These are phyloP conservation scores for Psilocybe azurescens DNA, from an alignment of 768 basidiomycete species.

Conservation along the genomic window DNA sequence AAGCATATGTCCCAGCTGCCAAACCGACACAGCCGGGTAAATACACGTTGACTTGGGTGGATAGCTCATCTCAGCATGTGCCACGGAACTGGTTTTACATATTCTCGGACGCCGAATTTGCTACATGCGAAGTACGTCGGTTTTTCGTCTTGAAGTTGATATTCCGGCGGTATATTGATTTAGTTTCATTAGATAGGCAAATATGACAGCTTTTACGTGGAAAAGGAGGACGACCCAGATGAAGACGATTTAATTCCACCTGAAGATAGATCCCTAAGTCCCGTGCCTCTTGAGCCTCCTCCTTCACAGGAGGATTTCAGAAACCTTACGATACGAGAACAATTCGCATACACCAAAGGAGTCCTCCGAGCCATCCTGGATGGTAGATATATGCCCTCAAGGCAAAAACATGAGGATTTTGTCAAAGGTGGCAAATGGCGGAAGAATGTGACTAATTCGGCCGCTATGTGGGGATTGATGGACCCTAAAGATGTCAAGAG, in stretches of 20 bases:
- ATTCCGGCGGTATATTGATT: neutral
- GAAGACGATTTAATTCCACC: constrained; percentile 13
- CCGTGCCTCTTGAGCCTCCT: constrained; percentile 45
- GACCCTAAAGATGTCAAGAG: constrained; percentile 41
- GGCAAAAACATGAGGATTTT: constrained; percentile 53
- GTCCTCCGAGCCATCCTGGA: constrained; percentile 65
- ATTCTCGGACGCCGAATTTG: constrained; percentile 63
- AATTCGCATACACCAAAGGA: constrained; percentile 71
- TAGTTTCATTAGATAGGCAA: constrained; percentile 51
- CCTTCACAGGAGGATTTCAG: constrained; percentile 49
- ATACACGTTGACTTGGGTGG: constrained; percentile 67
- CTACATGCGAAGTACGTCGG: constrained; percentile 55
- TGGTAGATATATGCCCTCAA: constrained; percentile 59
- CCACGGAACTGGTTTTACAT: constrained; percentile 62
- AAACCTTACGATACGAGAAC: constrained; percentile 54
- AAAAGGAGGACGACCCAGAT: constrained; percentile 39
- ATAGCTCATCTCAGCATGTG: constrained; percentile 46
- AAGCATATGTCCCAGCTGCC: constrained; percentile 53
- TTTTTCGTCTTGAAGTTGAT: neutral
- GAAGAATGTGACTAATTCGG: constrained; percentile 39
- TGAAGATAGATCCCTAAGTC: constrained; percentile 38
- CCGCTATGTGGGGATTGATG: constrained; percentile 46
- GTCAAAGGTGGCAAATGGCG: constrained; percentile 62
- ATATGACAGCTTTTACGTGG: constrained; percentile 52
- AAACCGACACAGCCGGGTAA: constrained; percentile 41